Base-by-base conservation (phyloP, 768 basidiomycete species). In the Kwoniella mangroviensis region DNA sequence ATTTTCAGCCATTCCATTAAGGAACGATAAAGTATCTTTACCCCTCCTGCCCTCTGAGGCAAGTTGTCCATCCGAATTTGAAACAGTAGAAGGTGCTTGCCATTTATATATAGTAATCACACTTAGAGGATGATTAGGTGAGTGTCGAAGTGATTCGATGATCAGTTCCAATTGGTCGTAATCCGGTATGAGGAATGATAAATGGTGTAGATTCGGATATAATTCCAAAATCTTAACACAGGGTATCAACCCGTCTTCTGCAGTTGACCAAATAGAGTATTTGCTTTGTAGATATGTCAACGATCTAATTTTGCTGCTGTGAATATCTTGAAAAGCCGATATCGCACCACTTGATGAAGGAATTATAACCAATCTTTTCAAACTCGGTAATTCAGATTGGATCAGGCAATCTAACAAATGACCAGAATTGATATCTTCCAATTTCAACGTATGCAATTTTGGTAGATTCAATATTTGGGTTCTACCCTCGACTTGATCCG, bases 221-320 rank as follows among this genome's bases (percentile, higher is more conserved):
- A 75, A 41, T 2, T 57, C 61, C 3, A 84, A 75, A 1, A 73
- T 76, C 7, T 76, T 67, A 11, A 45, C 28, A 2, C 77, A 75
- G 0, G 79, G 79, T 19, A 24, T 68, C 40, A 66, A 17, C 9
- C 52, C 43, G 17, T 65, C 49, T 45, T 26, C 17, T 22, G 19
- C 56, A 19, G n/a, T 21, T 43, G 43, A 24, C 13, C 45, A 66
- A 11, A 79, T 79, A 69, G 76, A 81, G 54, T 78, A 76, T 53
- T 71, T 70, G 1, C 71, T 58, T 11, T 73, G 68, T 19, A 79
- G 74, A 54, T 77, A 80, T 0, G 80, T 78, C 9, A 83, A 67
- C 0, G 77, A 79, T 3, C 65, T 28, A 12, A 84, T 63, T 55
- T 76, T 75, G 1, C 55, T 12, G 0, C 81, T 81, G 56, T 84